Percentiles rank a stretch among this genome's conserved stretches.
phyloP scores from a whole-genome alignment of 148 eudicot genomes.

The Fagopyrum esculentum region DNA sequence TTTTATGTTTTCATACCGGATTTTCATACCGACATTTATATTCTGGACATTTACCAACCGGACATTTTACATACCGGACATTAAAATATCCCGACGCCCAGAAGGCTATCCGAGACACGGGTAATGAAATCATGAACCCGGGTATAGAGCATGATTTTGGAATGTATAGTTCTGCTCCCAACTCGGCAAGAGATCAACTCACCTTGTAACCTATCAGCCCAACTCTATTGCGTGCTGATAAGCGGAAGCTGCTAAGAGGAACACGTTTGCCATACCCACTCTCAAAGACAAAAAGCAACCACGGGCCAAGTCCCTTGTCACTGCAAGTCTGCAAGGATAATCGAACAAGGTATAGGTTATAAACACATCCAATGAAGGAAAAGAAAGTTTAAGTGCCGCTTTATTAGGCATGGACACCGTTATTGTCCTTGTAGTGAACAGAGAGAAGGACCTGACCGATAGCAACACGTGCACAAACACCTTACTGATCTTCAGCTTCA shows the following conservation, averaged over 20 bases:
- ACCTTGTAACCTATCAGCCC: conserved; percentile 94
- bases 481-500: not conserved
- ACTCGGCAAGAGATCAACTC: conserved; percentile 9
- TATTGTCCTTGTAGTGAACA: no score
- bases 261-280: conserved; percentile 91
- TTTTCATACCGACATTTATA: no score
- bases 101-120: not conserved
- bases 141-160: not conserved
- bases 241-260: conserved; percentile 79
- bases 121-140: not conserved
- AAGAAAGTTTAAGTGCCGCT: no score
- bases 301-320: conserved; percentile 55
- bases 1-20: no score
- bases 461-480: no score
- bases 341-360: not conserved
- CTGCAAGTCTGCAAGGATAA: not conserved
- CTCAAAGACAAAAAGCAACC: conserved; percentile 91
- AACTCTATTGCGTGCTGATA: conserved; percentile 54
- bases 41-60: no score
- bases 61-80: no score
- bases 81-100: no score
- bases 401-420: no score
- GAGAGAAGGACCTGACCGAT: no score
- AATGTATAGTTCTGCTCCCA: not conserved
- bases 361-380: not conserved